phyloP scores from a whole-genome alignment of 2,329 filamentous ascomycete genomes.

The Aspergillus novofumigatus region DNA sequence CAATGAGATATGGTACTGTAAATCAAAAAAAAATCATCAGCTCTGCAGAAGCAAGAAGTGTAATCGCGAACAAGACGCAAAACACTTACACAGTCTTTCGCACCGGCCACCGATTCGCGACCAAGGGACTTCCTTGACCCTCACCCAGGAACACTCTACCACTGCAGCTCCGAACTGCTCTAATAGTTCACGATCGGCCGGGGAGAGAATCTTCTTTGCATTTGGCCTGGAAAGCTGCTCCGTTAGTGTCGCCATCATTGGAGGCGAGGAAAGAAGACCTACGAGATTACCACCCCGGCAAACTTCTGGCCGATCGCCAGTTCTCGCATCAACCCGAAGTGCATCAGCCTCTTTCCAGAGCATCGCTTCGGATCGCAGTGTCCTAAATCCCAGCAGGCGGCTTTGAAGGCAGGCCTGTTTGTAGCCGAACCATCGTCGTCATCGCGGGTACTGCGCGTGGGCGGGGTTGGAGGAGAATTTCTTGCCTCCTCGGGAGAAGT shows the following conservation, averaged over 20 bases:
- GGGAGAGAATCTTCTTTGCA: slow-evolving; percentile 77
- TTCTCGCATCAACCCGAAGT: slow-evolving; percentile 87
- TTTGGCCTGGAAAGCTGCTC: slow-evolving; percentile 59
- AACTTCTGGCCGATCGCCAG: slow-evolving; percentile 89
- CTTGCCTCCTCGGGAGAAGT: slow-evolving; percentile 66
- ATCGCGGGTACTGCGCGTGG: slow-evolving; percentile 47
- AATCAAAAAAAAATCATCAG: background rate
- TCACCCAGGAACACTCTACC: slow-evolving; percentile 95
- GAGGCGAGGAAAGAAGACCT: slow-evolving; percentile 18
- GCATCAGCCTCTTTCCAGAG: slow-evolving; percentile 92
- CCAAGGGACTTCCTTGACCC: slow-evolving; percentile 88
- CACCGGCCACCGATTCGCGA: slow-evolving; percentile 87
- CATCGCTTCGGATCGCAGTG: slow-evolving; percentile 97
- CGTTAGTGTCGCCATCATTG: background rate
- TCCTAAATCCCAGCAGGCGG: slow-evolving; percentile 95
- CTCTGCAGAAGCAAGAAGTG: background rate
- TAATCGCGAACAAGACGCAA: background rate
- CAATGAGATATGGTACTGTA: slow-evolving; percentile 82
- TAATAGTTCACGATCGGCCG: slow-evolving; percentile 74
- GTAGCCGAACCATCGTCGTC: slow-evolving; percentile 39
- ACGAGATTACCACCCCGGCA: slow-evolving; percentile 84
- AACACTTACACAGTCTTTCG: slow-evolving; percentile 62
- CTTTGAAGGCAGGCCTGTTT: slow-evolving; percentile 64
- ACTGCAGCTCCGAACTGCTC: slow-evolving; percentile 90
- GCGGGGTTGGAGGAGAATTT: slow-evolving; percentile 57